These are phyloP conservation scores for Batrachochytrium dendrobatidis DNA, from an alignment of 371 early-diverging fungal species.

Conservation along the genomic window DNA sequence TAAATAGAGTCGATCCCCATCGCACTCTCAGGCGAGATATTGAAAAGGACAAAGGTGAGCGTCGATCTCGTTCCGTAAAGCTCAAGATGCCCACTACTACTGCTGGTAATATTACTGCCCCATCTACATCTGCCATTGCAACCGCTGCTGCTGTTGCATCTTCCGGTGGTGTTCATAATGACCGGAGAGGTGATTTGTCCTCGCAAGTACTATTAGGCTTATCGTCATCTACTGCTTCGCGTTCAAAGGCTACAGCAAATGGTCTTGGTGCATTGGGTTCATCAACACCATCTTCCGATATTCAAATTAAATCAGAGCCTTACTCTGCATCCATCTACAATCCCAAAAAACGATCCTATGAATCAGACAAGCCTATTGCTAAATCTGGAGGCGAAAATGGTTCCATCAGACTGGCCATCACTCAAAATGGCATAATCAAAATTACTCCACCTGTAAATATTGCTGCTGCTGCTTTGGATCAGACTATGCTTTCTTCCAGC, in stretches of 20 bases:
- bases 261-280: too few species aligned
- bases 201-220: too few species aligned
- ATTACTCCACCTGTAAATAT: conserved; percentile 16
- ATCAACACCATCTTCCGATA: too few species aligned
- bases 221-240: too few species aligned
- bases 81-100: background rate
- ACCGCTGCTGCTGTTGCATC: too few species aligned
- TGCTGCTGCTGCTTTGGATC: background rate
- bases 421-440: conserved; percentile 25
- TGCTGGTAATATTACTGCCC: background rate
- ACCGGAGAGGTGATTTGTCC: too few species aligned
- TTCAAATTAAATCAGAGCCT: too few species aligned
- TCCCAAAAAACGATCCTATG: too few species aligned
- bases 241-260: too few species aligned
- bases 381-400: conserved; percentile 18
- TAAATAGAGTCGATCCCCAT: background rate
- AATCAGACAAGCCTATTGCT: background rate
- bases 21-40: background rate
- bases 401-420: conserved; percentile 21
- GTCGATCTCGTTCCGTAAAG: background rate
- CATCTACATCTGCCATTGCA: background rate
- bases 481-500: background rate
- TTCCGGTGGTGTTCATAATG: too few species aligned
- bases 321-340: too few species aligned
- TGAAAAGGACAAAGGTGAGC: background rate